Base-by-base conservation (phyloP, 441 rosid species). In the Melastoma candidum region DNA sequence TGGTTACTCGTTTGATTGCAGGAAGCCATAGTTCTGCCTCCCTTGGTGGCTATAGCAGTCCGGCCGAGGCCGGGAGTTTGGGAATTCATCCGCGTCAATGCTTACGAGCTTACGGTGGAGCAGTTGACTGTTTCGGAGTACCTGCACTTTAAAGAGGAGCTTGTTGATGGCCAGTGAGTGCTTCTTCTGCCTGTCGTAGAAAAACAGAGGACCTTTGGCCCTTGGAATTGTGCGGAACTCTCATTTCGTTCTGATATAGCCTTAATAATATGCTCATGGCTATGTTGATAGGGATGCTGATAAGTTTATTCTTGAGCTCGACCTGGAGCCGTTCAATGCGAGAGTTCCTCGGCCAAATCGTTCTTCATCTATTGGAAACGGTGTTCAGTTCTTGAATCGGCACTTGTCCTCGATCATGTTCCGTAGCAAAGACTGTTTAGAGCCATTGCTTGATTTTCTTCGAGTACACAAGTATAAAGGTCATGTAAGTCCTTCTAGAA, bases 11-110 rank as follows among this genome's bases (percentile, higher is more conserved):
- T 49, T 61, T 54, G 36, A 46, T 53, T 39, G 63, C 56, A 88
- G 97, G 98, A 92, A 83, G 97, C 94, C 7, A 85, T 85, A 54
- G 81, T 88, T 53, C 63, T 88, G 57, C 98, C 98, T 58, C 97
- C 98, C 0, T 85, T 78, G 61, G 95, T 88, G 61, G 95, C 94
- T 3, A 56, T 92, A 53, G 92, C 98, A 1, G 71, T 92, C 69
- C 89, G 95, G 50, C 98, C 98, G 49, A 80, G 95, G 59, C 95
- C 87, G 36, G 98, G 97, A 59, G 95, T 93, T 53, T 93, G 98
- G 98, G 98, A 93, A 69, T 93, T 71, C 59, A 84, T 88, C 45
- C 95, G 98, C 48, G 97, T 93, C 44, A 85, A 88, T 69, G 85
- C 88, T 49, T 47, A 66, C 46, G 82, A 93, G 65, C 87, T 93